Evolutionary conservation across 1,284 basidiomycete genomes (phyloP).

Genomic region (Psilocybe mexicana): DNA sequence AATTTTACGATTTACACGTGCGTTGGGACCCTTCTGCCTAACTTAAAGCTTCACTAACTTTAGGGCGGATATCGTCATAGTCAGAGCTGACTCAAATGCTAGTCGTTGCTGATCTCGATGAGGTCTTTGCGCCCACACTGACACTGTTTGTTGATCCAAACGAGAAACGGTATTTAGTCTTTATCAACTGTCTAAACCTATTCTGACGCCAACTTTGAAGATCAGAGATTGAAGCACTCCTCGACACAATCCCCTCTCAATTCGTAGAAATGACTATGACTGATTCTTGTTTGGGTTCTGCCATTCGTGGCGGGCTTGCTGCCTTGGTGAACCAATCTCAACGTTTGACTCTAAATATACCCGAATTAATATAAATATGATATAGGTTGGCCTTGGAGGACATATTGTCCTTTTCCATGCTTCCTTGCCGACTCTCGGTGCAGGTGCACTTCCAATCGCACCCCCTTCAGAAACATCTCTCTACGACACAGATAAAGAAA

Average conservation of each 20-base stretch:
- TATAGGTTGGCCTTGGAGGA: constrained; percentile 78
- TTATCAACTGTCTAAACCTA: constrained; percentile 13
- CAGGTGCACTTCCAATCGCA: constrained; percentile 59
- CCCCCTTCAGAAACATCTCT: constrained; percentile 66
- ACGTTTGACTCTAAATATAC: neutral
- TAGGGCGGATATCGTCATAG: constrained; percentile 37
- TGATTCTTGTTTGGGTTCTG: constrained; percentile 79
- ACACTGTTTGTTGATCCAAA: constrained; percentile 82
- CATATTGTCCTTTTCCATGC: constrained; percentile 85
- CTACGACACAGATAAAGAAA: constrained; percentile 92
- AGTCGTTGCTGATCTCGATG: constrained; percentile 87
- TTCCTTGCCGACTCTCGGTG: constrained; percentile 77
- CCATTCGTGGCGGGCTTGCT: constrained; percentile 72
- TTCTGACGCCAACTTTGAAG: constrained; percentile 34
- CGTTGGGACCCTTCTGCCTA: constrained; percentile 32
- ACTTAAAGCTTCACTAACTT: constrained; percentile 1
- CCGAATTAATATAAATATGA: neutral
- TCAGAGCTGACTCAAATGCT: constrained; percentile 74
- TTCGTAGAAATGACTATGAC: constrained; percentile 52
- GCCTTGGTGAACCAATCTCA: constrained; percentile 57
- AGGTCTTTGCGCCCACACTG: constrained; percentile 85
- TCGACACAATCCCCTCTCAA: constrained; percentile 69
- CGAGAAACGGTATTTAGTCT: constrained; percentile 56
- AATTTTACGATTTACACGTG: constrained; percentile 92
- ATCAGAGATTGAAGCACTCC: constrained; percentile 58